Conservation (phyloP, 2,329 filamentous ascomycete genomes). For the Calonectria honghensis region DNA sequence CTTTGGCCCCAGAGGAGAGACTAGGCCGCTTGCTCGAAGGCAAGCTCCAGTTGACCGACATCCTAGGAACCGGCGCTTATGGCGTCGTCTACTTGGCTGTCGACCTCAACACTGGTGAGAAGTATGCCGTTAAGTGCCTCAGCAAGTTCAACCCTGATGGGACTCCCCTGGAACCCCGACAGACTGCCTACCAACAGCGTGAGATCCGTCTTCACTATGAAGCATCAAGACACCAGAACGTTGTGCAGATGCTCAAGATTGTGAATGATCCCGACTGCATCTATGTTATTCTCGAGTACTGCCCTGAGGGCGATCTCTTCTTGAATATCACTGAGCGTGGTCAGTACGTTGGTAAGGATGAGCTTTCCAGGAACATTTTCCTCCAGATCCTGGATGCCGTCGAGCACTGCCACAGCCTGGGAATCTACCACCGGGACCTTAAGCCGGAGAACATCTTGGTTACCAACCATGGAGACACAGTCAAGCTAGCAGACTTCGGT, state of each 20-base stretch:
- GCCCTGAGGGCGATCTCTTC: constrained; percentile 97
- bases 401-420: constrained; percentile 92
- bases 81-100: constrained; percentile 95
- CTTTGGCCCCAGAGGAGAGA: constrained; percentile 85
- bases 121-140: constrained; percentile 97
- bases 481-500: constrained; percentile 98
- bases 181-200: constrained; percentile 91
- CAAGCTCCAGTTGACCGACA: constrained; percentile 87
- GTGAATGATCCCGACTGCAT: constrained; percentile 94
- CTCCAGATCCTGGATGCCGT: constrained; percentile 98
- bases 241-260: constrained; percentile 95
- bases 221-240: constrained; percentile 92
- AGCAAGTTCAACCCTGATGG: constrained; percentile 89
- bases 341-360: constrained; percentile 94
- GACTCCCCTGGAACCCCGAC: constrained; percentile 85
- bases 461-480: constrained; percentile 88
- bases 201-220: constrained; percentile 94
- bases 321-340: constrained; percentile 97
- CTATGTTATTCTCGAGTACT: constrained; percentile 97
- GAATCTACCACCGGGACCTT: constrained; percentile 97
- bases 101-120: constrained; percentile 86
- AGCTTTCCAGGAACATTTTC: constrained; percentile 89
- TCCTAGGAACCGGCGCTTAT: constrained; percentile 95
- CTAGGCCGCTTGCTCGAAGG: constrained; percentile 89
- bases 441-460: constrained; percentile 99